A percentile compares a stretch with the other conserved stretches of the same genome.
These are phyloP conservation scores for Calonectria pseudoturangicola DNA, from an alignment of 2,329 filamentous ascomycete species.

Conservation along the genomic window DNA sequence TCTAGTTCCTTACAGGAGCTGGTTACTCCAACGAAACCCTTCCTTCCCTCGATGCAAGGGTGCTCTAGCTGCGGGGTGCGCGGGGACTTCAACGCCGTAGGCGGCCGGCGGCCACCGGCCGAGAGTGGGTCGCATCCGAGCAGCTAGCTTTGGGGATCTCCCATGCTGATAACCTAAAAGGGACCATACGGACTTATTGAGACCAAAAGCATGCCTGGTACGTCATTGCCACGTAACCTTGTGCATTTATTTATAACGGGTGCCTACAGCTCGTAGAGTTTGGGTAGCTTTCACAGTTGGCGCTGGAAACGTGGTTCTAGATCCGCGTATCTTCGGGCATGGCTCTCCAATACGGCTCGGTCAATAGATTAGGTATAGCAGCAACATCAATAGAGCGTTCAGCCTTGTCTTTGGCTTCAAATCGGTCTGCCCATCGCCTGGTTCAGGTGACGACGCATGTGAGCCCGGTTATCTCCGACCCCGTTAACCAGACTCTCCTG, in stretches of 20 bases:
- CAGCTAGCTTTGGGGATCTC: background rate
- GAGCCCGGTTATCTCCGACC: too few relatives aligned
- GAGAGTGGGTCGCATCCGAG: conserved; percentile 4
- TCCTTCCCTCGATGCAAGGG: conserved; percentile 7
- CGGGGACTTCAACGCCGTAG: background rate
- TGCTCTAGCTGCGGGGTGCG: conserved; percentile 10
- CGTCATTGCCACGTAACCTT: background rate
- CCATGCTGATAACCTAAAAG: background rate
- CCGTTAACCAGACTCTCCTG: too few relatives aligned
- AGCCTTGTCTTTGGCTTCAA: too few relatives aligned
- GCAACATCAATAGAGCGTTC: too few relatives aligned
- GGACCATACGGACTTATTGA: background rate
- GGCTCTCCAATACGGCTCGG: too few relatives aligned
- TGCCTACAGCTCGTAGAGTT: background rate
- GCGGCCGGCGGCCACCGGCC: conserved; percentile 12
- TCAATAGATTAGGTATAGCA: too few relatives aligned
- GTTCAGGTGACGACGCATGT: too few relatives aligned
- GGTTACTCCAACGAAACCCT: conserved; percentile 14
- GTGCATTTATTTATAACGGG: background rate
- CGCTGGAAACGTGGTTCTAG: background rate
- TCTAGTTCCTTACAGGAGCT: conserved; percentile 12
- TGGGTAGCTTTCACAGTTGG: background rate
- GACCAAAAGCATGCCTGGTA: background rate
- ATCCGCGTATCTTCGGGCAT: background rate
- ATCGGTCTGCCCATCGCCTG: too few relatives aligned